phyloP scores from a whole-genome alignment of 2,329 filamentous ascomycete species.

The Sclerotinia sclerotiorum region DNA sequence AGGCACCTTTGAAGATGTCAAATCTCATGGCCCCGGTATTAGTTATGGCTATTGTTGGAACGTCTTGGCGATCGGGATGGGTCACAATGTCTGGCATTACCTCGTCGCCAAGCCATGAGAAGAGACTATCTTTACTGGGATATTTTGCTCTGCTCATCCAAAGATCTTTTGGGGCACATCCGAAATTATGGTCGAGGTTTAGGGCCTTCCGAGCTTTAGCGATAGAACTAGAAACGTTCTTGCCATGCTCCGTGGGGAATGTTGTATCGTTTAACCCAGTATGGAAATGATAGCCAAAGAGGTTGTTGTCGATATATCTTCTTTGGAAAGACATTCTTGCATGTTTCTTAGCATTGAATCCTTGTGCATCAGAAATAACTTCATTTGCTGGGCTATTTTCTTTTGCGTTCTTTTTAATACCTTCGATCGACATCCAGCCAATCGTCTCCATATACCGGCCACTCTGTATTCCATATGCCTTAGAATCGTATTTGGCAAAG shows the following conservation, averaged over 20 bases:
- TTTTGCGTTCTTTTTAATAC: conserved; percentile 43
- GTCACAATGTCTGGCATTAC: conserved; percentile 69
- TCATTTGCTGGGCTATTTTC: conserved; percentile 34
- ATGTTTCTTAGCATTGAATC: conserved; percentile 29
- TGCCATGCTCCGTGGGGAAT: conserved; percentile 75
- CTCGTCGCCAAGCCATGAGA: conserved; percentile 73
- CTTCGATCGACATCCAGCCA: conserved; percentile 85
- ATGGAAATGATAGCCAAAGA: conserved; percentile 81
- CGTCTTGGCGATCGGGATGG: conserved; percentile 56
- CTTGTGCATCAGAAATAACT: background rate
- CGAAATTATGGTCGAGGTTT: conserved; percentile 69
- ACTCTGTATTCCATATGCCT: conserved; percentile 77
- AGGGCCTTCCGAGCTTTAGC: conserved; percentile 66
- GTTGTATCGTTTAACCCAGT: conserved; percentile 67
- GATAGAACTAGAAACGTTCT: conserved; percentile 70
- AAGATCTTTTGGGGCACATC: conserved; percentile 77
- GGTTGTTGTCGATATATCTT: conserved; percentile 91
- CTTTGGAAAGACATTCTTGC: conserved; percentile 63
- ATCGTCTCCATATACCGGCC: conserved; percentile 94
- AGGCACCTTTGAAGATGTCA: conserved; percentile 89
- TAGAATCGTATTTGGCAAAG: conserved; percentile 74
- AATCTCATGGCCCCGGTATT: conserved; percentile 94
- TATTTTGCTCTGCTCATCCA: conserved; percentile 83
- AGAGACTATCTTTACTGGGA: conserved; percentile 72
- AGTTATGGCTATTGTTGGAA: conserved; percentile 69